Base-by-base conservation (phyloP, 352 stramenopile genomes). In the Pythium periplocum region DNA sequence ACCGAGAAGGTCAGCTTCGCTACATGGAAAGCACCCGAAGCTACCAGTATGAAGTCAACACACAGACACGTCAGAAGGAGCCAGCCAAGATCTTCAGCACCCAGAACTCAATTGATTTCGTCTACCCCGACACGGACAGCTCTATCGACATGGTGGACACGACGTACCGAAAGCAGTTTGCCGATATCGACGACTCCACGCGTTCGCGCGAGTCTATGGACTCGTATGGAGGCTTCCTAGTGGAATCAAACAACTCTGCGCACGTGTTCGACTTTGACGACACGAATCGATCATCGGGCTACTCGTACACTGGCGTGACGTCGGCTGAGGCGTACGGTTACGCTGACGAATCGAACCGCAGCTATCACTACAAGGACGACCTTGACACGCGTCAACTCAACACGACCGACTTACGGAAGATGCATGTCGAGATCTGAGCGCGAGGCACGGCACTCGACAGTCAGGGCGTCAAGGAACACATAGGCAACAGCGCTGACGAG, bases 81-180 rank as follows among this genome's bases (percentile, higher is more conserved):
- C 8, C 31, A 17, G 30, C 50, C 1, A 61, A 66, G 35, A 70
- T 78, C 36, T 68, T 61, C 39, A 44, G 54, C n/a, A 66, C 62
- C 26, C 55, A 57, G 2, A 67, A 72, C 48, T 68, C 65, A 2
- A 45, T 77, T n/a, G 68, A 74, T 46, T 74, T 77, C 46, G 53
- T 62, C 10, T 77, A 74, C 36, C 45, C 58, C 4, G 57, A 72
- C 36, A 64, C 62, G 4, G 59, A 67, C 48, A 48, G 51, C 2
- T 60, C 53, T 7, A 63, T 64, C 7, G 31, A 50, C 10, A 59
- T 59, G 32, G 49, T 65, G 31, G 51, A 65, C 38, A 62, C 62
- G 38, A 35, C 32, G 11, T 54, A 45, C 36, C 9, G 12, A 37
- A 7, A 45, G 43, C 9, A n/a, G 9, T 30, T 48, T 30, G 43